These are phyloP conservation scores for Sarocladium brachiariae DNA, from an alignment of 2,329 filamentous ascomycete species.

Conservation along the genomic window DNA sequence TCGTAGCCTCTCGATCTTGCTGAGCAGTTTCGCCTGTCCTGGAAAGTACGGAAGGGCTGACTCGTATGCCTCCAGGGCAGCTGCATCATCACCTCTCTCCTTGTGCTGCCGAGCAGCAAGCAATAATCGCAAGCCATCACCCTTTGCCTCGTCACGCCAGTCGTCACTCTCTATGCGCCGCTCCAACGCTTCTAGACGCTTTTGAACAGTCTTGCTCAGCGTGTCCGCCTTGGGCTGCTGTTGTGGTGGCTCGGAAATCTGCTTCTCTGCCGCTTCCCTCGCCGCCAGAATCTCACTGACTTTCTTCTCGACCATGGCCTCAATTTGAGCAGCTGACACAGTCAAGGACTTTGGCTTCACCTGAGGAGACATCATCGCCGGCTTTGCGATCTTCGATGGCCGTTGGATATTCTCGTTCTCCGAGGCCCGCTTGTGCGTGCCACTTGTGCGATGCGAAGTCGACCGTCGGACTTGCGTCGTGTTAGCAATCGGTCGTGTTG, in stretches of 20 bases:
- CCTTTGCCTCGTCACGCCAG: constrained; percentile 60
- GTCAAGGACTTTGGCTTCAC: constrained; percentile 26
- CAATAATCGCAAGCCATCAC: constrained; percentile 77
- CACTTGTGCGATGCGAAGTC: constrained; percentile 10
- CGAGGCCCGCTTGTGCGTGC: constrained; percentile 35
- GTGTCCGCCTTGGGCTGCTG: constrained; percentile 30
- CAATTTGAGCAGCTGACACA: constrained; percentile 69
- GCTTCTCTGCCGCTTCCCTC: constrained; percentile 45
- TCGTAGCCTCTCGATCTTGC: constrained; percentile 60
- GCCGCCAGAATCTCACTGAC: constrained; percentile 82
- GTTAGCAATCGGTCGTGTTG: constrained; percentile 26
- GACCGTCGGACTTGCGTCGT: constrained; percentile 26
- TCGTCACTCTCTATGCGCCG: constrained; percentile 67
- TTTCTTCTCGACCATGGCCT: constrained; percentile 87
- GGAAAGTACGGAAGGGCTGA: constrained; percentile 80
- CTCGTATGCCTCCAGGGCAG: constrained; percentile 79
- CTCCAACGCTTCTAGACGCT: constrained; percentile 76
- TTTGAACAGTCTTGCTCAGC: constrained; percentile 72
- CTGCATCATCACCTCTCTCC: constrained; percentile 70
- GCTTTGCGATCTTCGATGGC: constrained; percentile 35
- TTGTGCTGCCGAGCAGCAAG: constrained; percentile 91
- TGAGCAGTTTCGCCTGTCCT: constrained; percentile 67
- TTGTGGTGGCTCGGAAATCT: constrained; percentile 23
- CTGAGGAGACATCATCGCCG: constrained; percentile 16
- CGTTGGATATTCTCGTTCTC: constrained; percentile 28